phyloP scores from a whole-genome alignment of 2,329 filamentous ascomycete genomes.

The Hypoxylon sp. region DNA sequence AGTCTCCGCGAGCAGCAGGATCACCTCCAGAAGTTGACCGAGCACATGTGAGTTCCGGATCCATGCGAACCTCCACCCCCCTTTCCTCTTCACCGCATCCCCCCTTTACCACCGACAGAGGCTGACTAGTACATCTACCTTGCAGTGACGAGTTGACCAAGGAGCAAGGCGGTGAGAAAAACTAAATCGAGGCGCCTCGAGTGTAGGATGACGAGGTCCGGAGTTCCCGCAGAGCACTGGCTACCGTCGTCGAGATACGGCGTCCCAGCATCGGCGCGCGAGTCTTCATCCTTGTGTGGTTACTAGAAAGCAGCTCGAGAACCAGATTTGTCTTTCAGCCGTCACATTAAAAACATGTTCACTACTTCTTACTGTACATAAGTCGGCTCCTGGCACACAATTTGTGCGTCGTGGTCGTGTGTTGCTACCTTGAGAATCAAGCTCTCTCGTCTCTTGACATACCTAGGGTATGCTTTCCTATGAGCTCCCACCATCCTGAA shows the following conservation, averaged over 20 bases:
- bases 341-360: slow-evolving; percentile 31
- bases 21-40: slow-evolving; percentile 84
- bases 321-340: slow-evolving; percentile 25
- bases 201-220: slow-evolving; percentile 19
- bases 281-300: slow-evolving; percentile 10
- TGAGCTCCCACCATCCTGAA: no score
- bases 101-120: no score
- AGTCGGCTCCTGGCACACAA: slow-evolving; percentile 30
- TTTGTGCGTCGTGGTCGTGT: slow-evolving; percentile 17
- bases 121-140: background rate
- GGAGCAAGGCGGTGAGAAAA: slow-evolving; percentile 72
- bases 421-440: slow-evolving; percentile 32
- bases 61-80: background rate
- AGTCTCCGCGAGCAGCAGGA: slow-evolving; percentile 79
- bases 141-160: slow-evolving; percentile 79
- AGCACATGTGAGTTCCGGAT: slow-evolving; percentile 78
- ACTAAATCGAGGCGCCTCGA: slow-evolving; percentile 52
- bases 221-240: slow-evolving; percentile 12
- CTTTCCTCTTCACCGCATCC: no score
- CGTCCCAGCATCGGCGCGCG: slow-evolving; percentile 13
- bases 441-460: slow-evolving; percentile 27
- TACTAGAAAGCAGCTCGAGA: slow-evolving; percentile 17
- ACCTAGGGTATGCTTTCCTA: slow-evolving; percentile 3
- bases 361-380: slow-evolving; percentile 46
- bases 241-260: background rate